These are phyloP conservation scores for Mollisia scopiformis DNA, from an alignment of 2,329 filamentous ascomycete genomes.

Conservation along the genomic window DNA sequence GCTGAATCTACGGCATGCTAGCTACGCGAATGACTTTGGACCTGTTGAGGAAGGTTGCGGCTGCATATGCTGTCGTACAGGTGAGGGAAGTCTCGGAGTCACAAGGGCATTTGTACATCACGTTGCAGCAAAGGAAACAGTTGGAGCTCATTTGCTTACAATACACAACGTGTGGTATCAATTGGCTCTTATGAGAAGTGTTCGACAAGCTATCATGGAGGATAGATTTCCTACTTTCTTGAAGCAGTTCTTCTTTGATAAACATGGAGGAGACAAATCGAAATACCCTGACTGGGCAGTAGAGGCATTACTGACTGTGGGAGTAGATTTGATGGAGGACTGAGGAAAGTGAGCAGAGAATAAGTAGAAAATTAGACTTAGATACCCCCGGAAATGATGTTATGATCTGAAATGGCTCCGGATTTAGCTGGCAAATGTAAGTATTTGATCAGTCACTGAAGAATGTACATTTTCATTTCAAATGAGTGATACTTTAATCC, in stretches of 20 bases:
- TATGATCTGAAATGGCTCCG: background rate
- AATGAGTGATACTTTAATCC: too few species aligned
- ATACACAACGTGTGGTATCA: constrained; percentile 97
- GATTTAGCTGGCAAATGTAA: background rate
- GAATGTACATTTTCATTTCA: too few species aligned
- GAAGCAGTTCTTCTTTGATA: constrained; percentile 73
- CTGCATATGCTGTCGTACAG: constrained; percentile 75
- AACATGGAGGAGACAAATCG: constrained; percentile 66
- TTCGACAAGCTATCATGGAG: constrained; percentile 77
- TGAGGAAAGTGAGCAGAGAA: constrained; percentile 6
- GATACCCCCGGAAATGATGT: constrained; percentile 24
- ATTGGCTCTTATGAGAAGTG: constrained; percentile 77
- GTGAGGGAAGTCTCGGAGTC: constrained; percentile 75
- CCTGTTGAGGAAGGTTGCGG: constrained; percentile 83
- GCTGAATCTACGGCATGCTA: constrained; percentile 80
- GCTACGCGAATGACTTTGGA: constrained; percentile 77
- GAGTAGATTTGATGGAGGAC: constrained; percentile 66
- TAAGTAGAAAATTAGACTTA: constrained; percentile 11
- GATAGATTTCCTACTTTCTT: constrained; percentile 82
- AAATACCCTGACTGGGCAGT: constrained; percentile 86
- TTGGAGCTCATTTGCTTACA: constrained; percentile 80
- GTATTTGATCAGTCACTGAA: too few species aligned
- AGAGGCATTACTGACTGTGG: constrained; percentile 75
- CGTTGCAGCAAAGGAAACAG: constrained; percentile 91
- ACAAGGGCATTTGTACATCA: constrained; percentile 91